Evolutionary conservation across 352 stramenopile genomes (phyloP).

Genomic region (Phytophthora pistaciae): DNA sequence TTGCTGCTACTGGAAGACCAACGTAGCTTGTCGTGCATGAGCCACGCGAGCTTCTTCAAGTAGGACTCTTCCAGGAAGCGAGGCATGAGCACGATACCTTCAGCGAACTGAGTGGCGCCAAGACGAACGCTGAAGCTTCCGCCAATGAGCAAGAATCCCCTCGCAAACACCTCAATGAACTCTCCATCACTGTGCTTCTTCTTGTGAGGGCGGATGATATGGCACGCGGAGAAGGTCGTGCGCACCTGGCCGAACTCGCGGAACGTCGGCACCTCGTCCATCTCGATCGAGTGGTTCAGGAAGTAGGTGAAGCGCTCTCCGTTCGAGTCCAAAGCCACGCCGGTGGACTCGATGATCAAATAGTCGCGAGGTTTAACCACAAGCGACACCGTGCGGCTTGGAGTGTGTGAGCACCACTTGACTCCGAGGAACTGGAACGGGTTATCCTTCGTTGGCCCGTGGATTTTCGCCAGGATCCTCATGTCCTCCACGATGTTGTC

Average conservation of each 20-base stretch:
- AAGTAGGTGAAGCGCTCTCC: slow-evolving; percentile 41
- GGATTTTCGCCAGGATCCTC: slow-evolving; percentile 33
- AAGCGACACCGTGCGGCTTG: slow-evolving; percentile 21
- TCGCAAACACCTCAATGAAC: slow-evolving; percentile 41
- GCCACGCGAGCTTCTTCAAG: slow-evolving; percentile 57
- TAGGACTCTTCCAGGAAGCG: slow-evolving; percentile 47
- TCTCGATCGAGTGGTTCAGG: slow-evolving; percentile 44
- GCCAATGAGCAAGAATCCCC: slow-evolving; percentile 42
- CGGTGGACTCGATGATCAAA: slow-evolving; percentile 57
- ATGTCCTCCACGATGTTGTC: slow-evolving; percentile 28
- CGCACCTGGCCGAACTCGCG: slow-evolving; percentile 36
- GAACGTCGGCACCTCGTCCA: slow-evolving; percentile 44
- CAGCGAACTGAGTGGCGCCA: slow-evolving; percentile 31
- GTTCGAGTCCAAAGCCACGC: slow-evolving; percentile 47
- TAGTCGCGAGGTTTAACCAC: slow-evolving; percentile 64
- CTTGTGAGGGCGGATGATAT: slow-evolving; percentile 36
- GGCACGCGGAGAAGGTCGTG: slow-evolving; percentile 40
- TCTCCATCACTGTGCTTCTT: slow-evolving; percentile 5
- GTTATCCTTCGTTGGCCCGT: slow-evolving; percentile 32
- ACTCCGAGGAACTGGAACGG: slow-evolving; percentile 58
- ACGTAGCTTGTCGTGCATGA: slow-evolving; percentile 43
- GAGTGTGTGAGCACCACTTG: slow-evolving; percentile 48
- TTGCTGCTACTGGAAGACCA: slow-evolving; percentile 19
- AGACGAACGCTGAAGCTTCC: slow-evolving; percentile 42
- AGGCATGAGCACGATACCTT: slow-evolving; percentile 30